Evolutionary conservation across 75 land plant species (phyloP).

Genomic region (Picea glauca): DNA sequence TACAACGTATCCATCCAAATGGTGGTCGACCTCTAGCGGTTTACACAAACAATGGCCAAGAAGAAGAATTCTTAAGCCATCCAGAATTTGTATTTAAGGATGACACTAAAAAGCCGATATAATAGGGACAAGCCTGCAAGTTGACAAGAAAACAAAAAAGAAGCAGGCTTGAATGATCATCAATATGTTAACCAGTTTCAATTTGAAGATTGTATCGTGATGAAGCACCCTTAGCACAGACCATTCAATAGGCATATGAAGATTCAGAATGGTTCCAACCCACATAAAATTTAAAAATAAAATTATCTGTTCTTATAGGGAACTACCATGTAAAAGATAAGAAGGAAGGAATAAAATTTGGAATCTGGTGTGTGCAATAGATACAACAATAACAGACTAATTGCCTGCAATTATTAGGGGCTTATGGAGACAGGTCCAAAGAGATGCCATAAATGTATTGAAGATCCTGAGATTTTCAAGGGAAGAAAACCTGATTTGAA

Average conservation of each 20-base stretch:
- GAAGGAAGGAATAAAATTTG: too few species aligned
- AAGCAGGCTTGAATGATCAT: constrained; percentile 57
- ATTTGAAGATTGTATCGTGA: constrained; percentile 90
- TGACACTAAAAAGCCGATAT: constrained; percentile 84
- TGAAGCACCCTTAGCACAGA: constrained; percentile 96
- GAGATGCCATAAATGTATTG: too few species aligned
- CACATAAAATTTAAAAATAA: too few species aligned
- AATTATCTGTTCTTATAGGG: too few species aligned
- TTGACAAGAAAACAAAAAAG: constrained; percentile 69
- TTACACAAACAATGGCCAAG: constrained; percentile 31
- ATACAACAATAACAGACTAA: too few species aligned
- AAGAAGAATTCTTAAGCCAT: constrained; percentile 65
- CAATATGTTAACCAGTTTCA: constrained; percentile 92
- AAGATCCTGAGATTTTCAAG: too few species aligned
- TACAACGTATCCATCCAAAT: neutral
- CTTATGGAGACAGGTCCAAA: too few species aligned
- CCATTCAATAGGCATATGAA: constrained; percentile 28
- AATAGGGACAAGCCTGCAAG: constrained; percentile 86
- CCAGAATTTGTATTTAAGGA: constrained; percentile 56
- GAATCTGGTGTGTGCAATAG: too few species aligned
- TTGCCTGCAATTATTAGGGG: too few species aligned
- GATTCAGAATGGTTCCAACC: too few species aligned
- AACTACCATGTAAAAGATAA: too few species aligned
- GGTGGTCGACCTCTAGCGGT: constrained; percentile 27
- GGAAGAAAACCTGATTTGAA: too few species aligned